Evolutionary conservation across 495 filamentous ascomycete species (phyloP), one percentile per base, ranked within the genome.

Genomic region (Achaetomiella virescens): DNA sequence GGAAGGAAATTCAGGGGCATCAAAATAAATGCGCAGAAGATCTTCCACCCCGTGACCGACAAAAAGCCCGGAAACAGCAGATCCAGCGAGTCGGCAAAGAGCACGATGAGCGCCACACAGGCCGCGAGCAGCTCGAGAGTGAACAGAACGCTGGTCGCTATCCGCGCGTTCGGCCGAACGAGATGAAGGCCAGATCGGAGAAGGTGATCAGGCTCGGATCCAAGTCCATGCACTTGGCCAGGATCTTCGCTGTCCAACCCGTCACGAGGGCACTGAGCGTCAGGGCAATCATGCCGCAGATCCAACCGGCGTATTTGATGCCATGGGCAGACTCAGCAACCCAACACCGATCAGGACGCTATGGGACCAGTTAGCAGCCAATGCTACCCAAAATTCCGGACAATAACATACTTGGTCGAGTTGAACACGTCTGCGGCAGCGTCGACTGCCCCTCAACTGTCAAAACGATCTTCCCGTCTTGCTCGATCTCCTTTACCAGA

Each of bases 341-440:
- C 93, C 93, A 43, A 98, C 84, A 17, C 93, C 93, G 57, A 98
- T 91, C 38, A 98, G 72, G 35, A 96, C 89, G 65, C 73, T 76
- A 21, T 1, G 35, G 2, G 7, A 8, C 10, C 25, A n/a, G 27
- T 35, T 17, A 33, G 57, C 52, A 74, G 66, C 38, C 42, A 55
- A 47, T n/a, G 11, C 21, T 2, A 25, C 4, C 1, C 3, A 11
- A 45, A 17, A 7, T 8, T 7, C 5, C 15, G 18, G 17, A 12
- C 27, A 35, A 10, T 40, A 33, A 43, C 72, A 52, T 61, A 76
- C 73, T 98, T 98, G 50, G 95, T 90, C 15, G 89, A 93, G 67
- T 98, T 98, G 73, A 98, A 96, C 56, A 97, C 0, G 93, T 97
- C 73, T 98, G 93, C 2, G 92, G 91, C 27, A 97, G 73, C 2